These are phyloP conservation scores for Peronospora belbahrii DNA, from an alignment of 352 stramenopile genomes.

Conservation along the genomic window DNA sequence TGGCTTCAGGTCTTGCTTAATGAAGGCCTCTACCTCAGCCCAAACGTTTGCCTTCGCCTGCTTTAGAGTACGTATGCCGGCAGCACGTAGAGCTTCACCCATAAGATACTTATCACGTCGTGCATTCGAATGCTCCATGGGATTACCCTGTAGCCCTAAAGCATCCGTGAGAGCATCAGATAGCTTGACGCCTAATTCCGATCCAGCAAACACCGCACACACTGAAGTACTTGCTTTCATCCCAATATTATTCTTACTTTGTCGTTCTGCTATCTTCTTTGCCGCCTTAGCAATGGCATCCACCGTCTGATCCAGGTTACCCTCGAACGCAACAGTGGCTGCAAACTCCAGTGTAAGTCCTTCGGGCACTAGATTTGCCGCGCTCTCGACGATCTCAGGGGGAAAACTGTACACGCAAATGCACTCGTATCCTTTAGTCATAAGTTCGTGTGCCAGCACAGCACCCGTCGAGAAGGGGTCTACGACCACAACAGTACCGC, in stretches of 20 bases:
- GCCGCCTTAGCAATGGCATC: constrained; percentile 32
- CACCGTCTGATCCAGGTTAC: constrained; percentile 37
- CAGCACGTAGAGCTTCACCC: constrained; percentile 73
- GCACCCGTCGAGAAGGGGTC: constrained; percentile 95
- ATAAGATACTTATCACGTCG: constrained; percentile 83
- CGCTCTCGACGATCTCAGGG: constrained; percentile 75
- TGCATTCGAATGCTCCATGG: constrained; percentile 58
- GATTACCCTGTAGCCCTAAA: constrained; percentile 82
- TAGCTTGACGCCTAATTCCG: constrained; percentile 89
- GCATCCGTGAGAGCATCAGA: constrained; percentile 84
- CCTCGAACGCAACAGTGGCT: constrained; percentile 65
- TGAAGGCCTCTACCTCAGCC: constrained; percentile 66
- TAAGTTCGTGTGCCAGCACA: constrained; percentile 89
- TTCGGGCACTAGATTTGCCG: constrained; percentile 69
- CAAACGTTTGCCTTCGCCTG: constrained; percentile 83
- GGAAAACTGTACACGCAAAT: constrained; percentile 84
- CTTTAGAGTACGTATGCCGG: constrained; percentile 84
- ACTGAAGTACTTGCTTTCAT: constrained; percentile 29
- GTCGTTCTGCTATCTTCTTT: constrained; percentile 38
- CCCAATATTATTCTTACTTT: constrained; percentile 28
- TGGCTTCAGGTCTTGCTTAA: constrained; percentile 51
- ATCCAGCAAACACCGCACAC: constrained; percentile 84
- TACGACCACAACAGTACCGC: constrained; percentile 88
- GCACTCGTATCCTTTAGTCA: constrained; percentile 84
- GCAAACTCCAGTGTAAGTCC: constrained; percentile 71